phyloP scores from a whole-genome alignment of 768 basidiomycete species.

The Boletus edulis region DNA sequence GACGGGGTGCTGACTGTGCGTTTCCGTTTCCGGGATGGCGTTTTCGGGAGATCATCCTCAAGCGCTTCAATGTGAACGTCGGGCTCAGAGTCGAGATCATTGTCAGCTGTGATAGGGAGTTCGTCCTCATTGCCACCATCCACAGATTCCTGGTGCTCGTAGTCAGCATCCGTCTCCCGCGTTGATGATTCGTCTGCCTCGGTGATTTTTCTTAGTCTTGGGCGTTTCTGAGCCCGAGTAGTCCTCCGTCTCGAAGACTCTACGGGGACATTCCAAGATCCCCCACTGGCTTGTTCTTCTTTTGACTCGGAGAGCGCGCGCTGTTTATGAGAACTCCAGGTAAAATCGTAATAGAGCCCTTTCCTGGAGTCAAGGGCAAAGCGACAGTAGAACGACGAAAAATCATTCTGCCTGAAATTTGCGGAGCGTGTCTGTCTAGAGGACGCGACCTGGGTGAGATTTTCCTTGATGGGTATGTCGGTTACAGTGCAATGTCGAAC shows the following conservation, averaged over 20 bases:
- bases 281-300: slow-evolving; percentile 36
- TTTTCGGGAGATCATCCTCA: slow-evolving; percentile 39
- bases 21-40: slow-evolving; percentile 56
- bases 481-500: slow-evolving; percentile 50
- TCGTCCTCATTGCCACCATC: slow-evolving; percentile 22
- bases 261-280: slow-evolving; percentile 45
- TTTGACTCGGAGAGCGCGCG: slow-evolving; percentile 33
- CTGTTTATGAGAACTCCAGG: slow-evolving; percentile 52
- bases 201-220: slow-evolving; percentile 15
- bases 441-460: slow-evolving; percentile 5
- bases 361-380: slow-evolving; percentile 56
- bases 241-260: slow-evolving; percentile 14
- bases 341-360: slow-evolving; percentile 60
- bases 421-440: slow-evolving; percentile 13
- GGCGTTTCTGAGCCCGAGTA: slow-evolving; percentile 17
- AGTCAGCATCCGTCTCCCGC: slow-evolving; percentile 18
- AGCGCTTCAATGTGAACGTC: slow-evolving; percentile 25
- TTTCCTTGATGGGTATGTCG: slow-evolving; percentile 20
- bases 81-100: slow-evolving; percentile 25
- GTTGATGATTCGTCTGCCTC: slow-evolving; percentile 25
- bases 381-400: slow-evolving; percentile 49
- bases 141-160: slow-evolving; percentile 21
- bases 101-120: slow-evolving; percentile 9
- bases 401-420: slow-evolving; percentile 16
- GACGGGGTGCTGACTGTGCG: slow-evolving; percentile 28